These are phyloP conservation scores for Carallia pectinifolia DNA, from an alignment of 345 rosid species.

Conservation along the genomic window DNA sequence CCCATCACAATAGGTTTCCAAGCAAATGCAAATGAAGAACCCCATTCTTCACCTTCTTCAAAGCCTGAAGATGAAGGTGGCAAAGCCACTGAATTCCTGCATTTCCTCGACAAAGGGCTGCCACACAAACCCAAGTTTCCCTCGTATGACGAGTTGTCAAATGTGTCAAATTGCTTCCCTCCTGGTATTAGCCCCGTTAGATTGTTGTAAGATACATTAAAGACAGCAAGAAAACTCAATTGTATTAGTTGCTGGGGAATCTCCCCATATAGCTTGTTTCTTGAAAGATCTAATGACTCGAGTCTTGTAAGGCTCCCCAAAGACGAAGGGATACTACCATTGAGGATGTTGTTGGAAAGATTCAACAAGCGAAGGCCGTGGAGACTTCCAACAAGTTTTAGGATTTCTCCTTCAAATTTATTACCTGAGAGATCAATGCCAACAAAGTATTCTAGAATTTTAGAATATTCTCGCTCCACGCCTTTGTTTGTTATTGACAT, in stretches of 20 bases:
- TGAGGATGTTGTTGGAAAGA: neutral
- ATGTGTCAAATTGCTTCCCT: slow-evolving; percentile 7
- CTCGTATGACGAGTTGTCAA: neutral
- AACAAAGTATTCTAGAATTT: neutral
- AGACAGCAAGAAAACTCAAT: neutral
- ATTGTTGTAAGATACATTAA: neutral
- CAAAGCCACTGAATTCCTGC: neutral
- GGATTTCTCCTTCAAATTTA: neutral
- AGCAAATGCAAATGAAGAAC: neutral
- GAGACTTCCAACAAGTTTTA: neutral
- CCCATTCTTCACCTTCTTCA: neutral
- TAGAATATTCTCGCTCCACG: neutral
- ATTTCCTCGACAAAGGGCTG: neutral
- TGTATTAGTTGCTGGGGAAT: slow-evolving; percentile 1
- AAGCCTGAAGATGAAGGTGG: neutral
- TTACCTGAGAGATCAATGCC: slow-evolving; percentile 3
- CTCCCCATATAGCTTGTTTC: neutral
- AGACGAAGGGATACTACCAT: neutral
- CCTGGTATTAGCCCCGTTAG: neutral
- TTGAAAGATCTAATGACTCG: neutral
- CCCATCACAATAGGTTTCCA: slow-evolving; percentile 1
- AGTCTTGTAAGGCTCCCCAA: neutral
- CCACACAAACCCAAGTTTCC: neutral
- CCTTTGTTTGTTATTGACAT: neutral
- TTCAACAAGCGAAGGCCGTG: neutral